These are phyloP conservation scores for Saturnispora galanensis DNA, from an alignment of 805 yeast genomes.

Conservation along the genomic window DNA sequence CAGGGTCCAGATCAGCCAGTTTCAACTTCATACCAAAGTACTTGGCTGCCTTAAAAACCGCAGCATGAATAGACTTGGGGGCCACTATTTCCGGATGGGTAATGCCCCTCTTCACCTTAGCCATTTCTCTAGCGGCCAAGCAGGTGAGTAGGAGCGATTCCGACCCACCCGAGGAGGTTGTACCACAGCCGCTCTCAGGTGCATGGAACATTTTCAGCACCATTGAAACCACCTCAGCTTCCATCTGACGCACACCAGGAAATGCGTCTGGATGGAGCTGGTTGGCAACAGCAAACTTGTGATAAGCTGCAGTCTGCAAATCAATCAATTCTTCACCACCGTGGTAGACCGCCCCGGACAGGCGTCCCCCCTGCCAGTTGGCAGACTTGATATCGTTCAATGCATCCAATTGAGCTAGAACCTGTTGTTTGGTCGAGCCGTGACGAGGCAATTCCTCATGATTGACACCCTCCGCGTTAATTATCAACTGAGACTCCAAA, in stretches of 20 bases:
- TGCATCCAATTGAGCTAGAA: conserved; percentile 42
- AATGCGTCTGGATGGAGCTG: conserved; percentile 96
- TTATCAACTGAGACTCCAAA: conserved; percentile 51
- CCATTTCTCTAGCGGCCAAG: conserved; percentile 78
- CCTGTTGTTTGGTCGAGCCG: conserved; percentile 43
- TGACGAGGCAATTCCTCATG: conserved; percentile 44
- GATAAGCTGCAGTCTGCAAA: conserved; percentile 70
- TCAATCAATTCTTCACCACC: conserved; percentile 75
- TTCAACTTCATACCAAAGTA: conserved; percentile 82
- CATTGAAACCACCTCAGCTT: conserved; percentile 90
- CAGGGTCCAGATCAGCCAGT: conserved; percentile 63
- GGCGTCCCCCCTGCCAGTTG: conserved; percentile 76
- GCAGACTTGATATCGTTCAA: conserved; percentile 44
- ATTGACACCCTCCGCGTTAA: conserved; percentile 36
- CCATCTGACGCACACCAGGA: conserved; percentile 96
- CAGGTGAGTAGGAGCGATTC: conserved; percentile 85
- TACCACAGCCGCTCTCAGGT: conserved; percentile 64
- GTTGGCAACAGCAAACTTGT: conserved; percentile 75
- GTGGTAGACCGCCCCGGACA: conserved; percentile 94
- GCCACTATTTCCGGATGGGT: conserved; percentile 77
- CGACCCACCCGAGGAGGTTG: conserved; percentile 91
- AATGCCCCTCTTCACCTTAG: conserved; percentile 46
- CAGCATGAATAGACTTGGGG: conserved; percentile 89
- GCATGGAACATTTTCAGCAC: conserved; percentile 73
- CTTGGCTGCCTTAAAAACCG: conserved; percentile 83